Percentiles rank a stretch among this genome's conserved stretches.
Evolutionary conservation across 2,329 filamentous ascomycete genomes (phyloP).

Genomic region (Neonectria faginata): DNA sequence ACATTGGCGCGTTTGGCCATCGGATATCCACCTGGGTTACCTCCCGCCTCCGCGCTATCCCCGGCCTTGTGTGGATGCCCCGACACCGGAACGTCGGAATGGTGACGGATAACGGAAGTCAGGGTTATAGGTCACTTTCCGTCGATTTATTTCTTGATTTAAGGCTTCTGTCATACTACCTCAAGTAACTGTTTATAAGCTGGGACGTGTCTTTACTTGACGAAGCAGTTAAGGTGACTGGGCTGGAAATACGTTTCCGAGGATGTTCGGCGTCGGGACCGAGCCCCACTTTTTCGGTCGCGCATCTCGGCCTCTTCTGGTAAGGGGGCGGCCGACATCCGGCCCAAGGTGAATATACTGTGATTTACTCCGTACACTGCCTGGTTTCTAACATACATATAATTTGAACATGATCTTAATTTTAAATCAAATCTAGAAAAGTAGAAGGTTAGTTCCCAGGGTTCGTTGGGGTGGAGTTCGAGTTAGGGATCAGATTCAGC

Average conservation of each 20-base stretch:
- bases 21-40: constrained; percentile 2
- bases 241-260: constrained; percentile 38
- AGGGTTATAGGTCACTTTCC: not conserved
- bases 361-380: too few species aligned
- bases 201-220: not conserved
- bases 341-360: not conserved
- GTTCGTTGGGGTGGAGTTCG: too few species aligned
- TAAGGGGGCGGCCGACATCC: constrained; percentile 11
- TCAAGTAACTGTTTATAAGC: not conserved
- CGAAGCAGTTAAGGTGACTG: constrained; percentile 3
- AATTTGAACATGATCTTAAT: too few species aligned
- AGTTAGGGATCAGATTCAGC: too few species aligned
- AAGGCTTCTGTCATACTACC: not conserved
- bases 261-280: constrained; percentile 3
- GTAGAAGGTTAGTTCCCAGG: too few species aligned
- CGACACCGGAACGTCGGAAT: constrained; percentile 27
- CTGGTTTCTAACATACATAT: too few species aligned
- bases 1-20: constrained; percentile 12
- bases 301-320: constrained; percentile 16
- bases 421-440: too few species aligned
- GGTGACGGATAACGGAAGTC: not conserved
- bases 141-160: not conserved
- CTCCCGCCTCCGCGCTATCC: constrained; percentile 19
- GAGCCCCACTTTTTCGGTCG: constrained; percentile 35
- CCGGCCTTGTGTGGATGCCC: constrained; percentile 13